phyloP scores from a whole-genome alignment of 2,329 filamentous ascomycete genomes.

The Talaromyces piceae region DNA sequence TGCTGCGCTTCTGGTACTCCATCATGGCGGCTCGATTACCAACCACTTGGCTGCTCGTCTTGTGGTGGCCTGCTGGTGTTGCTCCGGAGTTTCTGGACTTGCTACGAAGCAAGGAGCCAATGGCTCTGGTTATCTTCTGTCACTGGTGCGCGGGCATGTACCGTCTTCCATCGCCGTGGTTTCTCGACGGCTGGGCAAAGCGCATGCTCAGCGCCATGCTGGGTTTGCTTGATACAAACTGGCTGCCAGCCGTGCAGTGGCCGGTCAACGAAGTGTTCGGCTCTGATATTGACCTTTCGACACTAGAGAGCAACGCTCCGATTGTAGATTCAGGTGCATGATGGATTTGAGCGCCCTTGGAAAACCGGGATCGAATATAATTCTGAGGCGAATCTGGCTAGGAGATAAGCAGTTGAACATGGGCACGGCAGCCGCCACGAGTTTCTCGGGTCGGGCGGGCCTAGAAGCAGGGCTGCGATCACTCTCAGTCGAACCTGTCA shows the following conservation, averaged over 20 bases:
- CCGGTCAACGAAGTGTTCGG: conserved; percentile 6
- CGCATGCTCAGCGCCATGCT: conserved; percentile 10
- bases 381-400: background rate
- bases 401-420: background rate
- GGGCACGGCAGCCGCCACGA: too few relatives aligned
- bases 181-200: conserved; percentile 8
- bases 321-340: background rate
- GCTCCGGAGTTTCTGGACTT: conserved; percentile 7
- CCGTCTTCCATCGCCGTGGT: conserved; percentile 6
- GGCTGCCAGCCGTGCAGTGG: conserved; percentile 8
- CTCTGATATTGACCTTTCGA: background rate
- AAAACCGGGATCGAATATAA: background rate
- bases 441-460: too few relatives aligned
- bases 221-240: conserved; percentile 5
- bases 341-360: background rate
- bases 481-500: too few relatives aligned
- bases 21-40: conserved; percentile 10
- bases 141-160: conserved; percentile 11
- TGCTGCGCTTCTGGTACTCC: conserved; percentile 10
- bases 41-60: conserved; percentile 10
- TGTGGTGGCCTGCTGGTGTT: conserved; percentile 10
- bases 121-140: conserved; percentile 9
- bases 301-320: background rate
- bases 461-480: too few relatives aligned
- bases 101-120: conserved; percentile 6